Evolutionary conservation across 106 monocot species (phyloP), one percentile per base, ranked within the genome.

Genomic region (Acanthochlamys bracteata): DNA sequence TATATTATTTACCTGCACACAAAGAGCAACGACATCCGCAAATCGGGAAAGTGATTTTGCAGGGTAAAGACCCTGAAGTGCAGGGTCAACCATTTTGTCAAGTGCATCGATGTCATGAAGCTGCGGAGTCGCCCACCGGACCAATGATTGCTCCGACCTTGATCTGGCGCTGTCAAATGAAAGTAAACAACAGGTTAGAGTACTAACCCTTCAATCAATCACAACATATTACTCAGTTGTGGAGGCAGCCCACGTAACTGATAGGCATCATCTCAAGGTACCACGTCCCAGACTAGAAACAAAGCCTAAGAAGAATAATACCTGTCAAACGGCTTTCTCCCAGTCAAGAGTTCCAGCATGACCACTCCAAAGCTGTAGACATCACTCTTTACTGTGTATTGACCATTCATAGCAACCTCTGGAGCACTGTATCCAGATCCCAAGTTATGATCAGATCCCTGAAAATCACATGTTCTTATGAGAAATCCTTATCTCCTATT

Each of bases 261-360:
- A 3, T 33, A 33, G 33, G 33, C 33, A 3, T 33, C 33, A 33
- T n/a, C 33, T 33, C 33, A 33, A 3, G 33, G 6, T 3, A 33
- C 33, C 6, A 6, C 33, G 6, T 33, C 33, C 33, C 33, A 43
- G 13, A 43, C 7, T 43, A 43, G 13, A 43, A 43, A 43, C 13
- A 43, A 43, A 43, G 13, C 7, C 13, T 8, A 43, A 43, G 13
- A 43, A 43, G 7, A 43, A 43, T 13, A 43, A 43, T 75, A 88
- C 95, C 87, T 87, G 69, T 96, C 96, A 68, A 98, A 91, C 45
- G 96, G 91, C 59, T 79, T 85, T 24, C 96, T 68, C 25, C 96
- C 96, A 43, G 96, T 98, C 75, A 98, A 69, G 52, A 96, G 84
- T 69, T 96, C 95, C 51, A 96, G 78, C 95, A 96, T 96, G 68